phyloP scores from a whole-genome alignment of 2,329 filamentous ascomycete species.

The Boeremia lycopersici region DNA sequence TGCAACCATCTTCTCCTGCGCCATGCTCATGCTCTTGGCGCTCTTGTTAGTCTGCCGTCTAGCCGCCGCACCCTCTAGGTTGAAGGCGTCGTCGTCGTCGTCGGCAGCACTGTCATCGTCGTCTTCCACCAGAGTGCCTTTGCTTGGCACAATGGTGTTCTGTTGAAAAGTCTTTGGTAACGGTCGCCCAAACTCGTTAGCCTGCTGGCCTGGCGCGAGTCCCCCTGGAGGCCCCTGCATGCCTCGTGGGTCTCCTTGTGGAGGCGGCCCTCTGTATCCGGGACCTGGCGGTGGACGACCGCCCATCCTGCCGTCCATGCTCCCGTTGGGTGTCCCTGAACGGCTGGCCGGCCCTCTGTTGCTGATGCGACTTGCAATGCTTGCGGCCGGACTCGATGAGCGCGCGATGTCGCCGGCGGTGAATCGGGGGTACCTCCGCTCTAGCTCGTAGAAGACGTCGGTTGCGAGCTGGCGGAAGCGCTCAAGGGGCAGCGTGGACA shows the following conservation, averaged over 20 bases:
- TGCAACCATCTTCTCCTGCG: conserved; percentile 58
- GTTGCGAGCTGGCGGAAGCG: conserved; percentile 91
- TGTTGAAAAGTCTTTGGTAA: conserved; percentile 89
- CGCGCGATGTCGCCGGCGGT: conserved; percentile 71
- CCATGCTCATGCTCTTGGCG: conserved; percentile 41
- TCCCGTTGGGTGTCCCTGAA: conserved; percentile 60
- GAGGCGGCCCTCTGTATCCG: conserved; percentile 37
- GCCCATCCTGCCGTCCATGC: conserved; percentile 58
- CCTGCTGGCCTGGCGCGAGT: conserved; percentile 31
- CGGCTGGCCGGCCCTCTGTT: conserved; percentile 63
- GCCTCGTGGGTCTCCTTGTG: conserved; percentile 55
- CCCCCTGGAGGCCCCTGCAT: conserved; percentile 48
- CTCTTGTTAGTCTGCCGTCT: conserved; percentile 54
- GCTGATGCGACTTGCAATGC: conserved; percentile 61
- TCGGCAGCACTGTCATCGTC: conserved; percentile 64
- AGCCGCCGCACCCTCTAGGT: conserved; percentile 56
- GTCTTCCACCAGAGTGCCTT: conserved; percentile 96
- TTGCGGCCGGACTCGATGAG: conserved; percentile 66
- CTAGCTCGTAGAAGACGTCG: conserved; percentile 94
- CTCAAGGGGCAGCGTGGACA: conserved; percentile 84
- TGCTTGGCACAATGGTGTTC: conserved; percentile 96
- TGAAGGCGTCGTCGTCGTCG: conserved; percentile 66
- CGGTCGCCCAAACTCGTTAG: conserved; percentile 73
- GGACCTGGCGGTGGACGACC: conserved; percentile 45
- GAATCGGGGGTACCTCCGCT: conserved; percentile 86